Percentiles rank a stretch among this genome's conserved stretches.
These are phyloP conservation scores for Diaporthe vexans DNA, from an alignment of 2,329 filamentous ascomycete genomes.

Conservation along the genomic window DNA sequence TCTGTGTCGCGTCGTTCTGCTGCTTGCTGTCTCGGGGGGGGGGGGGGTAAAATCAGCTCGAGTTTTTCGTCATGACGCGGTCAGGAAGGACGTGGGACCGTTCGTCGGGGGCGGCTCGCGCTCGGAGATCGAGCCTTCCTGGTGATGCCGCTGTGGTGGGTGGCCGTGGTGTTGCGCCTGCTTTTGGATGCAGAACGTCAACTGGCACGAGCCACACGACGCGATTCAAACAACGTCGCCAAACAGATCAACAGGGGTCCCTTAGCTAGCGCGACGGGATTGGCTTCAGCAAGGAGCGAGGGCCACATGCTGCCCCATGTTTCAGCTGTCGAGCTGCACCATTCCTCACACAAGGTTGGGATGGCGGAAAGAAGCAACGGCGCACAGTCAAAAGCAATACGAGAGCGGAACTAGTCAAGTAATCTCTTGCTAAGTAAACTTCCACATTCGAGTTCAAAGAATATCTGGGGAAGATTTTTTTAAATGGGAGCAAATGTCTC, in stretches of 20 bases:
- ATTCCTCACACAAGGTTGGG: not conserved
- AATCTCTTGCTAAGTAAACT: not conserved
- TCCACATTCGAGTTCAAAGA: too few relatives aligned
- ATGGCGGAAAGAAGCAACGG: not conserved
- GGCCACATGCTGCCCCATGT: constrained; percentile 11
- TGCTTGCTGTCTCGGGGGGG: not conserved
- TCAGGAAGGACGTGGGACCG: not conserved
- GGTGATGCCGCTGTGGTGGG: not conserved
- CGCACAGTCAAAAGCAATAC: not conserved
- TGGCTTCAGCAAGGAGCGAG: constrained; percentile 23
- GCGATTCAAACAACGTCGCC: constrained; percentile 36
- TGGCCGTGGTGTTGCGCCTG: constrained; percentile 12
- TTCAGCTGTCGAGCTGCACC: constrained; percentile 24
- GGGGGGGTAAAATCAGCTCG: not conserved
- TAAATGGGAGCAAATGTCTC: not conserved
- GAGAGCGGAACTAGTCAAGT: not conserved
- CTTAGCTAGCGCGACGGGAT: constrained; percentile 9
- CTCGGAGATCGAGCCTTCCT: not conserved
- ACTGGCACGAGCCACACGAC: constrained; percentile 34
- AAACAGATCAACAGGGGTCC: constrained; percentile 35
- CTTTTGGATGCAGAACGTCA: constrained; percentile 24
- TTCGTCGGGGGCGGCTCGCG: not conserved
- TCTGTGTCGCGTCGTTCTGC: constrained; percentile 12
- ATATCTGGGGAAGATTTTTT: not conserved
- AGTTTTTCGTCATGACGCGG: constrained; percentile 21